phyloP scores from a whole-genome alignment of 371 early-diverging fungal species.

The Syncephalastrum contaminatum region DNA sequence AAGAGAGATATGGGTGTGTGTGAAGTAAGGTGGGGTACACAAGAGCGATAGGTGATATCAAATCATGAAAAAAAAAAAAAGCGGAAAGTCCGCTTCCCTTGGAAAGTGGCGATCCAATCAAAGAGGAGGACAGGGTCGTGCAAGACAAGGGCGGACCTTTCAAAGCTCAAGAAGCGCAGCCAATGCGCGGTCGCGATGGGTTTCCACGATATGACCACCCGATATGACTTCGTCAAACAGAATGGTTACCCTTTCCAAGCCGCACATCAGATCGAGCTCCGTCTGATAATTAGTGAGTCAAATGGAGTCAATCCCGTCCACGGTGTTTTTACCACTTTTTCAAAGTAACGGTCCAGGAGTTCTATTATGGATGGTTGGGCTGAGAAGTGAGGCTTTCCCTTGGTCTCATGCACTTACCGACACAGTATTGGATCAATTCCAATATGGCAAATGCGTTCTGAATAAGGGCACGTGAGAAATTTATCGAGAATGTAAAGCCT shows the following conservation, averaged over 20 bases:
- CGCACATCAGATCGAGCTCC: slow-evolving; percentile 53
- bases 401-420: slow-evolving; percentile 26
- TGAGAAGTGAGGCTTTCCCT: slow-evolving; percentile 4
- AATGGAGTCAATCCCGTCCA: slow-evolving; percentile 7
- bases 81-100: no score
- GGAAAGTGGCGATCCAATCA: no score
- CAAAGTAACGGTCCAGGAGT: slow-evolving; percentile 41
- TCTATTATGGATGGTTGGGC: slow-evolving; percentile 17
- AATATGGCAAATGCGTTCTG: slow-evolving; percentile 50
- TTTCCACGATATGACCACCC: slow-evolving; percentile 40
- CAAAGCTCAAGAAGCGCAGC: neutral
- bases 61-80: no score
- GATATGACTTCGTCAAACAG: slow-evolving; percentile 50
- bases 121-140: no score
- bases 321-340: slow-evolving; percentile 37
- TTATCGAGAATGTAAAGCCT: slow-evolving; percentile 16
- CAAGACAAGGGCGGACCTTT: no score
- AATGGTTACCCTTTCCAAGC: slow-evolving; percentile 48
- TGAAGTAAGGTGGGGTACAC: no score
- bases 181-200: slow-evolving; percentile 20
- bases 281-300: slow-evolving; percentile 18
- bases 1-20: no score
- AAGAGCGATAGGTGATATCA: no score
- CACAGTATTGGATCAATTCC: slow-evolving; percentile 48
- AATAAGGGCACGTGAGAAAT: neutral